phyloP scores from a whole-genome alignment of 169 alveolate genomes.

The Plasmodium billcollinsi region DNA sequence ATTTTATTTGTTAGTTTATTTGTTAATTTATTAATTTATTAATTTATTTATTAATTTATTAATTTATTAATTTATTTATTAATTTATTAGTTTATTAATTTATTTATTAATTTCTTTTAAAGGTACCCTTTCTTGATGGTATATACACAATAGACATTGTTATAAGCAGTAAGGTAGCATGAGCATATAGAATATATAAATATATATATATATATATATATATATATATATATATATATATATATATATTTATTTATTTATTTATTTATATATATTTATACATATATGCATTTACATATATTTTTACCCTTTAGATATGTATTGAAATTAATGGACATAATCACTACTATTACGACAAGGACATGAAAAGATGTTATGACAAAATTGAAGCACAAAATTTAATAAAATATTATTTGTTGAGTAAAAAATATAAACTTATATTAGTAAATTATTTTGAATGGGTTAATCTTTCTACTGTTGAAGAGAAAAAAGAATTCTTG shows the following conservation, averaged over 20 bases:
- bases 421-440: conserved; percentile 50
- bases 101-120: not conserved
- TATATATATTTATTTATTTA: not conserved
- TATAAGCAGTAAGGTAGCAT: conserved; percentile 32
- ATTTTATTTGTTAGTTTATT: too few relatives aligned
- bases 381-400: conserved; percentile 48
- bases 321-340: conserved; percentile 65
- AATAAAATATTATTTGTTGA: conserved; percentile 64
- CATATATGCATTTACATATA: not conserved
- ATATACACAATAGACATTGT: conserved; percentile 66
- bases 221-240: not conserved
- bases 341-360: conserved; percentile 40
- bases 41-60: not conserved
- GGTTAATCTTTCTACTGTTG: conserved; percentile 27
- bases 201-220: not conserved
- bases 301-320: conserved; percentile 18
- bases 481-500: conserved; percentile 33
- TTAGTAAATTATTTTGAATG: conserved; percentile 42
- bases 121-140: conserved; percentile 76
- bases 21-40: not conserved
- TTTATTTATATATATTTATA: not conserved
- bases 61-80: too few relatives aligned
- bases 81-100: not conserved
- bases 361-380: conserved; percentile 52
- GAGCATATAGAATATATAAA: not conserved